phyloP scores from a whole-genome alignment of 1,284 basidiomycete genomes.

The Trichosporon coremiiforme region DNA sequence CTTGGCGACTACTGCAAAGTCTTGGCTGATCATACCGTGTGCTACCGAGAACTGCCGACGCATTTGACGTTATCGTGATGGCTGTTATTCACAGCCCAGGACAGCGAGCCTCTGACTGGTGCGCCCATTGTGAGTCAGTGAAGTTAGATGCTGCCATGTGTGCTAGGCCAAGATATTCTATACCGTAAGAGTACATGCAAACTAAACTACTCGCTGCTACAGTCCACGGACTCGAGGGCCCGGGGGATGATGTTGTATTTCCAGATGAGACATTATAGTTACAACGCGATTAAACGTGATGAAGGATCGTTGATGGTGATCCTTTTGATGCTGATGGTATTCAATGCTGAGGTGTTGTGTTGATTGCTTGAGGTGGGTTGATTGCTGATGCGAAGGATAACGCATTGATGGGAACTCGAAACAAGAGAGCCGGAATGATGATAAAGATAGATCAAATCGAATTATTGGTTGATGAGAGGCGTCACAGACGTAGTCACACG shows the following conservation, averaged over 20 bases:
- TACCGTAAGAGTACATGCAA: conserved; percentile 9
- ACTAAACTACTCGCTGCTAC: conserved; percentile 18
- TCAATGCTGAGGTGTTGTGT: conserved; percentile 13
- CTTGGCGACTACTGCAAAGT: background rate
- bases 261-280: conserved; percentile 11
- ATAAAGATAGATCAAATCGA: conserved; percentile 7
- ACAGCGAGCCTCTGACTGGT: too few species aligned
- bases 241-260: conserved; percentile 1
- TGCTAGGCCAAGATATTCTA: background rate
- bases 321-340: conserved; percentile 18
- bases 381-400: background rate
- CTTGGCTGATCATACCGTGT: background rate
- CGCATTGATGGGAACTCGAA: background rate
- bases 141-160: background rate
- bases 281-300: conserved; percentile 15
- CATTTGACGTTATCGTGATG: background rate
- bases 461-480: conserved; percentile 13
- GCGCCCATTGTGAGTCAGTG: too few species aligned
- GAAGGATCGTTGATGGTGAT: background rate
- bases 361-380: conserved; percentile 12
- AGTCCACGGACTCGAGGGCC: background rate
- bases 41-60: background rate
- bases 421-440: conserved; percentile 9
- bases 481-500: conserved; percentile 22
- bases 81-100: too few species aligned